Evolutionary conservation across 441 rosid species (phyloP).

Genomic region (Theobroma grandiflorum): DNA sequence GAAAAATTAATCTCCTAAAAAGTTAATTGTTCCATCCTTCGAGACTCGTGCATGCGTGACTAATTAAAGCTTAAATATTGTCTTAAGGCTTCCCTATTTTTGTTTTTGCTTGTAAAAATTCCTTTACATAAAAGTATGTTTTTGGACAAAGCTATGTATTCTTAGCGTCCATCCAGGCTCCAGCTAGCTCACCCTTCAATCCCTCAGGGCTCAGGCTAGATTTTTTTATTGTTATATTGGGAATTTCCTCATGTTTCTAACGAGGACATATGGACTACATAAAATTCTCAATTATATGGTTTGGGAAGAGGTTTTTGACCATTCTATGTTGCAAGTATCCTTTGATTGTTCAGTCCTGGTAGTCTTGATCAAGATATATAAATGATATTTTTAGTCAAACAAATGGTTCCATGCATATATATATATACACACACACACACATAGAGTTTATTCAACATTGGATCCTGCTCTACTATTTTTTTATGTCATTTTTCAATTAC

Average conservation of each 20-base stretch:
- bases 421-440: too few relatives aligned
- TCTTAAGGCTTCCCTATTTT: too few relatives aligned
- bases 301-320: neutral
- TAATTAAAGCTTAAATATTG: constrained; percentile 2
- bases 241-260: neutral
- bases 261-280: neutral
- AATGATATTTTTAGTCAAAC: neutral
- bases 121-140: too few relatives aligned
- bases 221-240: neutral
- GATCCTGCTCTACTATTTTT: neutral
- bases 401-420: neutral
- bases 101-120: too few relatives aligned
- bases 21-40: neutral
- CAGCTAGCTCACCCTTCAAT: neutral
- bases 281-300: neutral
- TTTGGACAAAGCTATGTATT: too few relatives aligned
- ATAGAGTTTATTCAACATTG: too few relatives aligned
- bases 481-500: neutral
- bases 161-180: too few relatives aligned
- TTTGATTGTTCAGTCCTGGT: neutral
- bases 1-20: neutral
- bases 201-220: too few relatives aligned
- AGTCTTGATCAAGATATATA: neutral
- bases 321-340: neutral
- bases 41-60: neutral